Conservation (phyloP, 768 basidiomycete species). For the Mycena vulgaris region DNA sequence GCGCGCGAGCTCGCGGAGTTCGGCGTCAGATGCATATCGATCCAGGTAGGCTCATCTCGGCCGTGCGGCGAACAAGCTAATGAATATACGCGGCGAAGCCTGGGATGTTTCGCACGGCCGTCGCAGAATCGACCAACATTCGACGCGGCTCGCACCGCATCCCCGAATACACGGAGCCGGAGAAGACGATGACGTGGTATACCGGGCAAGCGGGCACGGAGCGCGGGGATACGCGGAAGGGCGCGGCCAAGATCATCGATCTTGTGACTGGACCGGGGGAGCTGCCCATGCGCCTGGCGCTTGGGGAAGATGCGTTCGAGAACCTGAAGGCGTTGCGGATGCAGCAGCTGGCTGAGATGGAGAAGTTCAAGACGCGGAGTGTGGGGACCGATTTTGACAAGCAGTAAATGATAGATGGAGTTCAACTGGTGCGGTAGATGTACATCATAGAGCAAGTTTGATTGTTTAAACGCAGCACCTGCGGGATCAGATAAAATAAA, state of each 20-base stretch:
- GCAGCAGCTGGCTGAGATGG: constrained; percentile 22
- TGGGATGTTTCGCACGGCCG: constrained; percentile 43
- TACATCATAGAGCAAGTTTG: no score
- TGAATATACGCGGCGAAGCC: constrained; percentile 27
- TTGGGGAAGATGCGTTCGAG: constrained; percentile 38
- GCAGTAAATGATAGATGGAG: no score
- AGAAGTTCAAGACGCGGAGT: constrained; percentile 34
- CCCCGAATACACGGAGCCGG: constrained; percentile 34
- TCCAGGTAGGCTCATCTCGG: constrained; percentile 32
- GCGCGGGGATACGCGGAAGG: constrained; percentile 41
- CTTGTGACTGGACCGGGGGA: constrained; percentile 14
- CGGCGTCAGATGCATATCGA: constrained; percentile 31
- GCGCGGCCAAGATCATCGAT: constrained; percentile 39
- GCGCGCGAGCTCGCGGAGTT: constrained; percentile 33
- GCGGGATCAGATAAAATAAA: no score
- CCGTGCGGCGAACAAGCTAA: no score
- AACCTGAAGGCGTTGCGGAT: constrained; percentile 9
- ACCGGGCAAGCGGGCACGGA: constrained; percentile 19
- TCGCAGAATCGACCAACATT: constrained; percentile 22
- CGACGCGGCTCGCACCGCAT: constrained; percentile 33
- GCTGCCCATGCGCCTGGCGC: constrained; percentile 28
- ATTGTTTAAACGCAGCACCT: no score
- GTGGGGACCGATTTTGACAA: constrained; percentile 27
- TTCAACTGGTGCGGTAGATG: no score
- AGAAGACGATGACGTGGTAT: constrained; percentile 12